A percentile compares a stretch with the other conserved stretches of the same genome.
These are phyloP conservation scores for Pulveroboletus sp. DNA, from an alignment of 768 basidiomycete genomes.

Conservation along the genomic window DNA sequence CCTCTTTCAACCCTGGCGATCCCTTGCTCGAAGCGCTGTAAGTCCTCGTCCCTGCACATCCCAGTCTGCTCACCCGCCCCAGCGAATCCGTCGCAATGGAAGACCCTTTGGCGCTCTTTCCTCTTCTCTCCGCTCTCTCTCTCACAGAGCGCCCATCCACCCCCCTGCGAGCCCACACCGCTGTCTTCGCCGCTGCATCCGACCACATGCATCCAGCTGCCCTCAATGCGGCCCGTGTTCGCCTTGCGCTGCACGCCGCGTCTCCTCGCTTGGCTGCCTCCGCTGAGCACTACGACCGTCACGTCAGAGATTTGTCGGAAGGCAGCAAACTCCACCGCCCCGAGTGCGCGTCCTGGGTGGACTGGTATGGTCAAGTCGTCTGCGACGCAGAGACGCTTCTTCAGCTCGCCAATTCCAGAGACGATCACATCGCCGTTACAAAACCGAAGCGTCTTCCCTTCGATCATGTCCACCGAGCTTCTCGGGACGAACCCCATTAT, in stretches of 20 bases:
- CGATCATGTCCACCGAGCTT: slow-evolving; percentile 68
- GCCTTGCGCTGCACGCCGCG: slow-evolving; percentile 72
- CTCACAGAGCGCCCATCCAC: slow-evolving; percentile 40
- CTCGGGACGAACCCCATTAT: slow-evolving; percentile 45
- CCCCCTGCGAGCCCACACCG: slow-evolving; percentile 47
- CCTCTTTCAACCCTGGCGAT: slow-evolving; percentile 25
- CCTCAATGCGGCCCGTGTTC: slow-evolving; percentile 59
- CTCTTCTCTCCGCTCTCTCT: slow-evolving; percentile 58
- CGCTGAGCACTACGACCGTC: slow-evolving; percentile 62
- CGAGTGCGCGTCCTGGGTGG: slow-evolving; percentile 71
- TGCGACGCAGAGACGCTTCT: slow-evolving; percentile 63
- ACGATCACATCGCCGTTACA: slow-evolving; percentile 29
- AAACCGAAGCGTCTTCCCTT: slow-evolving; percentile 54
- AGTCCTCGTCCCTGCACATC: slow-evolving; percentile 5
- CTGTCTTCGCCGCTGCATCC: slow-evolving; percentile 37
- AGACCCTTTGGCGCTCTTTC: slow-evolving; percentile 70
- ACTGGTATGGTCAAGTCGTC: slow-evolving; percentile 73
- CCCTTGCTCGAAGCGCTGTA: slow-evolving; percentile 32
- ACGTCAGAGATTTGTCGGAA: slow-evolving; percentile 24
- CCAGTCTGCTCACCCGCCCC: slow-evolving; percentile 1
- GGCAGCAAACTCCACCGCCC: slow-evolving; percentile 24
- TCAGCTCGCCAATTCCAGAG: slow-evolving; percentile 48
- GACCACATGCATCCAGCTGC: slow-evolving; percentile 45
- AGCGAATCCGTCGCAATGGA: slow-evolving; percentile 84
- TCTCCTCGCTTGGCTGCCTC: slow-evolving; percentile 82